Evolutionary conservation across 2,329 filamentous ascomycete genomes (phyloP).

Genomic region (Hymenoscyphus repandus): DNA sequence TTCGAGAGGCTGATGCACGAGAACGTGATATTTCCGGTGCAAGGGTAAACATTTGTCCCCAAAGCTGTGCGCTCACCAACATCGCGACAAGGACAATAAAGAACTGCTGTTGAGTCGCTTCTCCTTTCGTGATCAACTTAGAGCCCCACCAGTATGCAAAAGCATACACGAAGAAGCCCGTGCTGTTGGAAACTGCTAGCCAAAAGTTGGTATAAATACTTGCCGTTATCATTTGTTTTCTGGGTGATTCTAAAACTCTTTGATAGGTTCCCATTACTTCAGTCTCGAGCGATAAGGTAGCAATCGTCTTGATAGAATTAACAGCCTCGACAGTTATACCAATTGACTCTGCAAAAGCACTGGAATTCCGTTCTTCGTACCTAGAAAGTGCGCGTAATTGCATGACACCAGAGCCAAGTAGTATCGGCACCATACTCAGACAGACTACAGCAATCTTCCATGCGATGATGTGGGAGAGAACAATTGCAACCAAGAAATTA

Average conservation of each 20-base stretch:
- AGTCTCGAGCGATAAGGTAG: constrained; percentile 49
- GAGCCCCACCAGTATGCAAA: constrained; percentile 78
- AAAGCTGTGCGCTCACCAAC: constrained; percentile 66
- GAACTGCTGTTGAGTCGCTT: constrained; percentile 61
- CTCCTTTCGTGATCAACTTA: constrained; percentile 60
- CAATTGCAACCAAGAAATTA: constrained; percentile 63
- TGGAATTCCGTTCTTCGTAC: constrained; percentile 59
- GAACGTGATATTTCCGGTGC: constrained; percentile 68
- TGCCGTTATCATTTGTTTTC: constrained; percentile 47
- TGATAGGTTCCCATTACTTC: constrained; percentile 51
- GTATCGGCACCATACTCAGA: constrained; percentile 42
- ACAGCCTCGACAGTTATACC: constrained; percentile 56
- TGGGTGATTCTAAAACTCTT: constrained; percentile 44
- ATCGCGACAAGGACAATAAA: constrained; percentile 70
- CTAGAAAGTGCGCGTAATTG: constrained; percentile 57
- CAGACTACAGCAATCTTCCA: constrained; percentile 66
- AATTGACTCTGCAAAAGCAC: constrained; percentile 58
- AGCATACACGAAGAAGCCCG: constrained; percentile 64
- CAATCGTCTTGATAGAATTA: constrained; percentile 58
- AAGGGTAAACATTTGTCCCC: constrained; percentile 69
- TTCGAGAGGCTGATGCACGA: constrained; percentile 52
- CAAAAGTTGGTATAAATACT: constrained; percentile 38
- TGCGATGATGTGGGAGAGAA: constrained; percentile 63
- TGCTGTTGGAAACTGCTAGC: constrained; percentile 54
- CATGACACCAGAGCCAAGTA: constrained; percentile 50